These are phyloP conservation scores for Microsporum canis DNA, from an alignment of 2,329 filamentous ascomycete genomes.

Conservation along the genomic window DNA sequence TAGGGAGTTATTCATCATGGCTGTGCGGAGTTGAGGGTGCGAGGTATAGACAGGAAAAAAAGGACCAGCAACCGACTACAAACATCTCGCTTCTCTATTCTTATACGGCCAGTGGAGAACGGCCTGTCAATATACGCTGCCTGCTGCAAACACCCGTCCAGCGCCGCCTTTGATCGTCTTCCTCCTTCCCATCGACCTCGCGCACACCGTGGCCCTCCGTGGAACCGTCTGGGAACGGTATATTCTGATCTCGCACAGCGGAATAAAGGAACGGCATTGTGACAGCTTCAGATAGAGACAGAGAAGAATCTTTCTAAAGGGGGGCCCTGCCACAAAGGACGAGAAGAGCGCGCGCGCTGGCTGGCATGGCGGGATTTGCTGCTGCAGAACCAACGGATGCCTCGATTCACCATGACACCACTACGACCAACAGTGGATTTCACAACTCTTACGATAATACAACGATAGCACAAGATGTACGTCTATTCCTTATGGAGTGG, in stretches of 20 bases:
- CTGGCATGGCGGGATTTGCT: conserved; percentile 33
- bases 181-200: background rate
- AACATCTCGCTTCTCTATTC: background rate
- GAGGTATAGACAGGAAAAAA: background rate
- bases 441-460: background rate
- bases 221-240: background rate
- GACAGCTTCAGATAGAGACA: background rate
- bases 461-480: background rate
- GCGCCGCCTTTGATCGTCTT: background rate
- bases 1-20: background rate
- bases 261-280: background rate
- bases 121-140: background rate
- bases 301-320: background rate
- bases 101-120: background rate
- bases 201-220: background rate
- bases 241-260: background rate
- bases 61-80: background rate
- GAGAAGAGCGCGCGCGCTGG: conserved; percentile 6
- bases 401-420: conserved; percentile 9
- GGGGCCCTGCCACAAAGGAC: background rate
- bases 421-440: background rate
- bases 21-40: background rate
- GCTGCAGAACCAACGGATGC: conserved; percentile 30
- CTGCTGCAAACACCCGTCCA: background rate
- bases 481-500: background rate